A percentile compares a stretch with the other conserved stretches of the same genome.
Conservation (phyloP, 148 eudicot genomes). For the Silene conica region DNA sequence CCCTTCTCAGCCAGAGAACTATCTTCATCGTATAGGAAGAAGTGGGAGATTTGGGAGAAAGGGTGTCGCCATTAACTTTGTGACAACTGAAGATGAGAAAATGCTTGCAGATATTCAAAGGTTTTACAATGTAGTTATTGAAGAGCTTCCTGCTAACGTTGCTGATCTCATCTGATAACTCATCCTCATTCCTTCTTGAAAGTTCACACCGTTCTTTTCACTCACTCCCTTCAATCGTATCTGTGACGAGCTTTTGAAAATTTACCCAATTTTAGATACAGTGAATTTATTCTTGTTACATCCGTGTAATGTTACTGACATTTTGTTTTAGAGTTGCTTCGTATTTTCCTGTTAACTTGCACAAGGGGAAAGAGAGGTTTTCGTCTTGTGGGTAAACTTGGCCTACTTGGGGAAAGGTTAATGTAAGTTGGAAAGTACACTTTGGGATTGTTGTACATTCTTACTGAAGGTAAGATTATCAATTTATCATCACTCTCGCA, state of each 20-base stretch:
- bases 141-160: constrained; percentile 73
- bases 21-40: constrained; percentile 70
- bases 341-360: background rate
- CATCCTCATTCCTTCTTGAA: background rate
- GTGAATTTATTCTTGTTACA: background rate
- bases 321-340: background rate
- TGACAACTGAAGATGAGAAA: constrained; percentile 58
- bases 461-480: too few species aligned
- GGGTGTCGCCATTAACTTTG: constrained; percentile 76
- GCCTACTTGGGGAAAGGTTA: background rate
- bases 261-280: background rate
- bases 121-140: constrained; percentile 56
- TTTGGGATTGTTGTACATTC: too few species aligned
- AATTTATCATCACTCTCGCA: too few species aligned
- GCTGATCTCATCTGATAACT: constrained; percentile 58
- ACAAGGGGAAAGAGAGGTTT: background rate
- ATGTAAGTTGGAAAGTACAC: too few species aligned
- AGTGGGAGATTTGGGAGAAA: constrained; percentile 80
- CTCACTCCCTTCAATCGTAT: background rate
- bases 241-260: background rate
- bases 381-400: background rate
- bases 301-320: background rate
- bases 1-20: too few species aligned
- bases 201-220: background rate
- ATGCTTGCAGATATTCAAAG: constrained; percentile 71